Base-by-base conservation (phyloP, 345 rosid genomes). In the Noccaea bulbosa region DNA sequence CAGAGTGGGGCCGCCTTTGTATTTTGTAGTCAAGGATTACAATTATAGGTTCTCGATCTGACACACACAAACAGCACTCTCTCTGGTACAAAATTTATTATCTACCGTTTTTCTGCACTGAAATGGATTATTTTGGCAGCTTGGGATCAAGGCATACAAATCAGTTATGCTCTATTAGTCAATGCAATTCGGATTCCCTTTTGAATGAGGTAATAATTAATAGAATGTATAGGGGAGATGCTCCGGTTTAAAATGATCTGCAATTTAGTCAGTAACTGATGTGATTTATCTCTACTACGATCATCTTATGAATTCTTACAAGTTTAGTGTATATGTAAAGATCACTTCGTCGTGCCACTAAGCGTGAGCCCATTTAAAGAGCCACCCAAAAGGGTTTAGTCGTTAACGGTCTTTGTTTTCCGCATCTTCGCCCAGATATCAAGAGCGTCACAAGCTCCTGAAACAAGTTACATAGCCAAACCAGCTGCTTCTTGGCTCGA, bases 401-500 rank as follows among this genome's bases (percentile, higher is more conserved):
- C 70, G 43, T 46, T 69, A 45, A 10, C 24, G 61, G 8, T 76
- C 30, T 65, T 54, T 67, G 35, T 57, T 68, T 67, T 30, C 4
- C 15, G 15, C 43, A 15, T 59, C 48, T 65, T 41, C 80, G 48
- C 41, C 71, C 78, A 93, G 98, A 91, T 93, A 82, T 84, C 98
- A 67, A 84, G 84, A 76, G 96, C 88, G 67, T 91, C 98, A 14
- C 81, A 71, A 43, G 70, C 72, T 62, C 91, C 98, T 11, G 88
- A 87, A 75, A 79, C 84, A 67, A 93, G 91, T 83, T 85, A 89
- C 79, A 93, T 93, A 72, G 98, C 98, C 33, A 93, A 88, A 77
- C 98, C 98, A 66, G 98, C 98, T 45, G 98, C 98, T 64, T 93
- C 98, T 35, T 93, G 98, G 98, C 93, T 91, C 46, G 96, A 91